Evolutionary conservation across 1,139 yeast species (phyloP), one percentile per base, ranked within the genome.

Genomic region (Candida neerlandica): DNA sequence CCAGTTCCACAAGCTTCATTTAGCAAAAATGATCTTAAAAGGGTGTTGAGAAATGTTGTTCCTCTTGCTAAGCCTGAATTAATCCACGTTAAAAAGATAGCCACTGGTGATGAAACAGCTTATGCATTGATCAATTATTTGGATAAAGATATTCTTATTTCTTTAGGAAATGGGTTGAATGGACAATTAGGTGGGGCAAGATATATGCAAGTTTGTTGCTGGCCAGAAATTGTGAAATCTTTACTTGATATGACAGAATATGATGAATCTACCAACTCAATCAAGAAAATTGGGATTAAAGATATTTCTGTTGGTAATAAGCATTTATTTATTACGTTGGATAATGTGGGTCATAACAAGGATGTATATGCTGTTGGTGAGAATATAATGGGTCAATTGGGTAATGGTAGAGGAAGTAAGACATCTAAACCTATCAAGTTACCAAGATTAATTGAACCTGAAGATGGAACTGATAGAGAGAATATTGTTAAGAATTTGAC

Each of bases 101-200:
- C 77, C 21, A 94, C 96, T 12, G 84, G 88, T 32, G 86, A 86
- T 27, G 83, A 82, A 35, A 77, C 92, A 0, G 78, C 94, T 0
- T 89, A 77, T 66, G 76, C 84, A 15, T 70, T 78, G 9, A 61
- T 81, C 43, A 67, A 55, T 18, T 62, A 65, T 27, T 58, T 65
- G 19, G 49, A 55, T 43, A 62, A 66, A 47, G 65, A 69, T 12
- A 53, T 72, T 10, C 67, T 81, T 47, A 71, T 85, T 57, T 77
- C 90, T 5, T 85, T 91, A 70, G 99, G 99, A 21, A 84, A 84
- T 59, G 97, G 98, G 4, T 67, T 87, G 46, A 79, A 80, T 58
- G 99, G 98, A n/a, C 96, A 90, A 67, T 73, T 91, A 50, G 99
- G 97, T 15, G 80, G 82, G 45, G 91, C 89, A 21, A 73, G 85